These are phyloP conservation scores for Lipomyces orientalis DNA, from an alignment of 805 yeast species.

Conservation along the genomic window DNA sequence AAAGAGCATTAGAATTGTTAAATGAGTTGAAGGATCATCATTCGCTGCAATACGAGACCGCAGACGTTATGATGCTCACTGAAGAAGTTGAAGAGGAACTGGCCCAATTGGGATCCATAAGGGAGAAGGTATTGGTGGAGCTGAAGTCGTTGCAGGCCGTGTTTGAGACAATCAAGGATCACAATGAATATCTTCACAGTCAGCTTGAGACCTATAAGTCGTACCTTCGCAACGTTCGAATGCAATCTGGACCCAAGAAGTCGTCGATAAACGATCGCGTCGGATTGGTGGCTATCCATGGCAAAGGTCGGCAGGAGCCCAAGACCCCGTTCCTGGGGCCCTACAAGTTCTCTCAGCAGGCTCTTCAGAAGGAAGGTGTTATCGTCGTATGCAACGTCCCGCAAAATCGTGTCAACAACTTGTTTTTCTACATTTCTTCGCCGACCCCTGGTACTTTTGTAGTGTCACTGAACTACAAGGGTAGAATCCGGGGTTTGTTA, in stretches of 20 bases:
- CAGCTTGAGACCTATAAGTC: conserved; percentile 48
- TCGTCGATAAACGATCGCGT: conserved; percentile 36
- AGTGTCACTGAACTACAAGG: conserved; percentile 43
- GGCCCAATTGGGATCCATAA: conserved; percentile 45
- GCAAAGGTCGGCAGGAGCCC: conserved; percentile 24
- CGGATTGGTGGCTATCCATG: conserved; percentile 19
- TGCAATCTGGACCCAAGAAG: conserved; percentile 43
- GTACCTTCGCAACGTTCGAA: conserved; percentile 46
- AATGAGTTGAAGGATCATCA: conserved; percentile 38
- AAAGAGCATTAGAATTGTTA: conserved; percentile 44
- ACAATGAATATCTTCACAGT: conserved; percentile 46
- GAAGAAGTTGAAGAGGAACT: conserved; percentile 47
- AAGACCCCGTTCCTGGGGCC: conserved; percentile 36
- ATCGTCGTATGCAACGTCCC: conserved; percentile 42
- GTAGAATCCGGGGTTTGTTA: conserved; percentile 43
- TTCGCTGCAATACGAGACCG: conserved; percentile 19
- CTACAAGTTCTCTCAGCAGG: conserved; percentile 40
- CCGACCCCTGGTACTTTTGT: conserved; percentile 45
- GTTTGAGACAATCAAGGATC: conserved; percentile 44
- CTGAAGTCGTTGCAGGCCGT: conserved; percentile 44
- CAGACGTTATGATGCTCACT: conserved; percentile 38
- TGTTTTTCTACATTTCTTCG: conserved; percentile 42
- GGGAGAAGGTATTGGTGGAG: conserved; percentile 44
- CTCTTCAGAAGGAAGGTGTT: conserved; percentile 42
- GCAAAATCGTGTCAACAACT: conserved; percentile 36